A percentile compares a stretch with the other conserved stretches of the same genome.
phyloP scores from a whole-genome alignment of 1,139 yeast species.

The Hyphopichia wangnamkhiaoensis region DNA sequence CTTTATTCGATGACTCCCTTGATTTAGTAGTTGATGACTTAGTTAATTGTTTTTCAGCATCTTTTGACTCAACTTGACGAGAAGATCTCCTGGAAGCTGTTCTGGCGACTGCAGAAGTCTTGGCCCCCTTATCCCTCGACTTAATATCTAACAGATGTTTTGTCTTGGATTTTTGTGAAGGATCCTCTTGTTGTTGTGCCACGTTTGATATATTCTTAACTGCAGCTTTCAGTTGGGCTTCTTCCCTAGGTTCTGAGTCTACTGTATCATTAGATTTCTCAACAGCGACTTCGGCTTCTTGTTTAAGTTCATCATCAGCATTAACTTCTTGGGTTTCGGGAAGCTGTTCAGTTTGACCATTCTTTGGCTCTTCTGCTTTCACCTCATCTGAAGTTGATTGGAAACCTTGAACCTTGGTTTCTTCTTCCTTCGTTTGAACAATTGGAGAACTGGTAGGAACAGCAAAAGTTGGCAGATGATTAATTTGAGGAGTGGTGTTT shows the following conservation, averaged over 20 bases:
- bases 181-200: not conserved
- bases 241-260: no score
- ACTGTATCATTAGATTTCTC: no score
- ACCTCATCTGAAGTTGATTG: no score
- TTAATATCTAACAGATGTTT: not conserved
- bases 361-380: not conserved
- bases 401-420: no score
- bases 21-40: not conserved
- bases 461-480: slow-evolving; percentile 32
- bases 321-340: not conserved
- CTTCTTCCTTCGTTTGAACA: slow-evolving; percentile 7
- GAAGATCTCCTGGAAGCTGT: not conserved
- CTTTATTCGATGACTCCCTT: slow-evolving; percentile 19
- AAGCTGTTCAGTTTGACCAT: not conserved
- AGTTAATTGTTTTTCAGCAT: not conserved
- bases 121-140: not conserved
- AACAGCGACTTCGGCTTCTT: no score
- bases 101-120: not conserved
- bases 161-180: not conserved
- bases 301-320: no score
- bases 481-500: slow-evolving; percentile 27
- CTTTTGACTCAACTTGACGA: not conserved
- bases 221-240: no score
- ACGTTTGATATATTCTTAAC: no score
- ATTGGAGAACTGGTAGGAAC: slow-evolving; percentile 17